Base-by-base conservation (phyloP, 495 filamentous ascomycete species). In the Neurospora sp. region DNA sequence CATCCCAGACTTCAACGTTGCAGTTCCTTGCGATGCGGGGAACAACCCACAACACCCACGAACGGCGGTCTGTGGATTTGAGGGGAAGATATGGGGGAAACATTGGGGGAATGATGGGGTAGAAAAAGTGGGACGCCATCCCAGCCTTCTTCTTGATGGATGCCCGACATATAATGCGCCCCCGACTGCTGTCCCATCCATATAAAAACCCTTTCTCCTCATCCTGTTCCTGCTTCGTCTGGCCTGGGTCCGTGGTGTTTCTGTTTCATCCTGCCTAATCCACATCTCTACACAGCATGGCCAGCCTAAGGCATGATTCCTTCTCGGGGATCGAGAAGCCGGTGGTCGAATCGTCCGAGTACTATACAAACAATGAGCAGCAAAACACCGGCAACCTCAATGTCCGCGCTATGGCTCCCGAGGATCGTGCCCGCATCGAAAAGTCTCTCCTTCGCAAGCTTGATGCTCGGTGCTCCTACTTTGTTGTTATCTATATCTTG, bases 401-500 rank as follows among this genome's bases (percentile, higher is more conserved):
- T 31, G 69, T 59, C 22, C 69, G 59, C 42, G 69, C 69, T 70
- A 82, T 84, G 82, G 73, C 77, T 40, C 80, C 81, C 10, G 77
- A 73, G n/a, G 80, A 75, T 18, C 82, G 82, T 35, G 71, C 68
- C 20, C 72, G 70, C 16, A 79, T 84, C 47, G 82, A 84, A 73
- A 83, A 81, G 76, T 78, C 77, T 4, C 70, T 84, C 70, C 80
- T 80, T 75, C 80, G 81, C 73, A 84, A 84, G 71, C 81, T 84
- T n/a, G 82, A 84, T 71, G 70, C 75, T 65, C 81, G 82, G 45
- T 84, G 82, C 74, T 76, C 76, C 44, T 72, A 82, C 22, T 84
- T 86, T 70, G 79, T 86, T 40, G 71, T 86, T 68, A 85, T 86
- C 71, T 94, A 93, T 78, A 91, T 94, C 77, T 84, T 94, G 78